These are phyloP conservation scores for rapeseed (Brassica napus) DNA, from an alignment of 345 rosid genomes.

Conservation along the genomic window Da-Ae NC_063438.1:25795501-25796000, in stretches of 20 bases:
- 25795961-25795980: not conserved
- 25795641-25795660: not conserved
- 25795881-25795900: too few species aligned
- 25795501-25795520: not conserved
- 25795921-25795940: not conserved
- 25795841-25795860: not conserved
- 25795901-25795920: not conserved
- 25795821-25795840: not conserved
- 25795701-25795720: not conserved
- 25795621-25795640: not conserved
- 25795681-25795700: not conserved
- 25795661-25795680: not conserved
- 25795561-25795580: not conserved
- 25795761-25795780: too few species aligned
- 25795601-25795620: not conserved
- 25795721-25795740: not conserved
- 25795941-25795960: not conserved
- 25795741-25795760: not conserved
- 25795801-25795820: not conserved
- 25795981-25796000: not conserved
- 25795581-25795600: not conserved
- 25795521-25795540: not conserved
- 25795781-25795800: not conserved
- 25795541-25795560: not conserved
- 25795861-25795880: too few species aligned